Evolutionary conservation across 371 early-diverging fungal species (phyloP), one percentile per base, ranked within the genome.

Genomic region (Circinella minor): DNA sequence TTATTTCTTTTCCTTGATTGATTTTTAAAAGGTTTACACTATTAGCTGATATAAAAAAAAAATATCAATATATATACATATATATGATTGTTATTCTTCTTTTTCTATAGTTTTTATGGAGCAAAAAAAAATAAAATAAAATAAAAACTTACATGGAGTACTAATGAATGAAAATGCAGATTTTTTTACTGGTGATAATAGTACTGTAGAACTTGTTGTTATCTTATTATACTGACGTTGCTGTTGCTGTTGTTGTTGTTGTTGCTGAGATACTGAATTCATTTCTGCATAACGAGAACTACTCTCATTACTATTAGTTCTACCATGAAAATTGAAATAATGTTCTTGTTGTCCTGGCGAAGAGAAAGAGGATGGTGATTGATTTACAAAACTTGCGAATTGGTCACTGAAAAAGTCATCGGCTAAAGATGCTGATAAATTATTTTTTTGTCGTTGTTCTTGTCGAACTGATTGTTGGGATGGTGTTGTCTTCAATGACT

Each of bases 361-460:
- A n/a, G 38, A 14, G n/a, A 43, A 49, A 1, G 37, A 9, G 1
- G 55, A 43, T 1, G 69, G 36, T 20, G 63, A 17, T 39, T 69
- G 69, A 51, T 69, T 69, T 38, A 69, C 63, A 55, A 69, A 69
- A n/a, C 63, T 55, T 10, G 69, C 49, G 37, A 69, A 62, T 11
- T 63, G 63, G 20, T 61, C 61, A n/a, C 47, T 39, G 37, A 62
- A 55, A 11, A 69, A 47, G 49, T 69, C 69, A 69, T 69, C 63
- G 39, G 69, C 69, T 6, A 69, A 36, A 11, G 69, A 69, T 39
- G 63, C 69, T 10, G 69, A 49, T 17, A 67, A 55, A 4, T 57
- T 57, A 43, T 27, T 27, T 27, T 27, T 27, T 27, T 27, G 27
- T 27, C 27, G 27, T 27, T 27, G 27, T 27, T n/a, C n/a, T n/a